These are phyloP conservation scores for Ophiocordyceps sinensis DNA, from an alignment of 2,329 filamentous ascomycete genomes.

Conservation along the genomic window DNA sequence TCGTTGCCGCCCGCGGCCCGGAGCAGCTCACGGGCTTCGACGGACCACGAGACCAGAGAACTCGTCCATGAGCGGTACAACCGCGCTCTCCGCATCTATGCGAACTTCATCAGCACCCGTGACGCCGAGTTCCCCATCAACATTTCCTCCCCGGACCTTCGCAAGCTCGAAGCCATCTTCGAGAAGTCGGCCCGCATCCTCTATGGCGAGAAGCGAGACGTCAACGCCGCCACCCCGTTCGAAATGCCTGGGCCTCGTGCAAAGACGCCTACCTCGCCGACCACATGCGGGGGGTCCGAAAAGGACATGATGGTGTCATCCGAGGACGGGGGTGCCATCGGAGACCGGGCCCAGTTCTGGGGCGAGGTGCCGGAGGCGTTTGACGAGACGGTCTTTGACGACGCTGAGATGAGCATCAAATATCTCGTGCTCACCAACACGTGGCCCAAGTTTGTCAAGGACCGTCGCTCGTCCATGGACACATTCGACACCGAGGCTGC, in stretches of 20 bases:
- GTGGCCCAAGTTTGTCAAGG: slow-evolving; percentile 45
- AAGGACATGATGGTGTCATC: background rate
- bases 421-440: slow-evolving; percentile 57
- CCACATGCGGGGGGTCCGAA: slow-evolving; percentile 6
- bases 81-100: slow-evolving; percentile 45
- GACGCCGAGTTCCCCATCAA: slow-evolving; percentile 54
- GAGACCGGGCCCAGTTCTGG: slow-evolving; percentile 16
- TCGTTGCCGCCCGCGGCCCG: slow-evolving; percentile 12
- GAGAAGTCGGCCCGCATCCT: slow-evolving; percentile 30
- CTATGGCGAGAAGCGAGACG: slow-evolving; percentile 19
- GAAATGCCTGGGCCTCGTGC: slow-evolving; percentile 11
- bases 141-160: slow-evolving; percentile 38
- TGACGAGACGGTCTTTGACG: slow-evolving; percentile 40
- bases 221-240: slow-evolving; percentile 30
- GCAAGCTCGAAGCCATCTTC: slow-evolving; percentile 39
- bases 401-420: slow-evolving; percentile 47
- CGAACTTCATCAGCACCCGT: slow-evolving; percentile 40
- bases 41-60: slow-evolving; percentile 10
- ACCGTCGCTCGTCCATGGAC: slow-evolving; percentile 14
- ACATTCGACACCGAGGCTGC: background rate
- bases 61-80: slow-evolving; percentile 35
- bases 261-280: slow-evolving; percentile 13
- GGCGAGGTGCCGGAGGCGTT: slow-evolving; percentile 38
- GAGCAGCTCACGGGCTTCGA: slow-evolving; percentile 5
- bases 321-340: background rate